phyloP scores from a whole-genome alignment of 345 rosid species.

The Cardamine resedifolia region DNA sequence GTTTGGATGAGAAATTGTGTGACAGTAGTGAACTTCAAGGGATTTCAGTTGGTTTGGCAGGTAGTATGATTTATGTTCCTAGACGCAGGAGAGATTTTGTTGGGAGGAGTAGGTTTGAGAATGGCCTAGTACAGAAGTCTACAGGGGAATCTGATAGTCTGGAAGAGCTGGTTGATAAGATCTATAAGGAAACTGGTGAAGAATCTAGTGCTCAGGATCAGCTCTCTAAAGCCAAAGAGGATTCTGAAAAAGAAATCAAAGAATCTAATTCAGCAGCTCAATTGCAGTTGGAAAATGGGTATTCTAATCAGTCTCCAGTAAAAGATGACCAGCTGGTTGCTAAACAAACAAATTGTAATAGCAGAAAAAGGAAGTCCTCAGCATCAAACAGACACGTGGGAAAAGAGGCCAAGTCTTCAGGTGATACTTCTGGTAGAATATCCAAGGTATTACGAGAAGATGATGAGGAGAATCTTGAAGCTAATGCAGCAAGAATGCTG shows the following conservation, averaged over 20 bases:
- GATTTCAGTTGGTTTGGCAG: slow-evolving; percentile 53
- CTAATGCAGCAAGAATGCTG: slow-evolving; percentile 96
- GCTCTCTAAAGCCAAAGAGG: slow-evolving; percentile 41
- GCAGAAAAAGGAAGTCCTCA: slow-evolving; percentile 55
- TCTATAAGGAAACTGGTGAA: slow-evolving; percentile 40
- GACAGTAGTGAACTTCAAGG: slow-evolving; percentile 45
- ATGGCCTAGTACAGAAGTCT: slow-evolving; percentile 42
- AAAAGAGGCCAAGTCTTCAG: slow-evolving; percentile 46
- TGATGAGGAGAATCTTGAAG: slow-evolving; percentile 94
- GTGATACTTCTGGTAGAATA: slow-evolving; percentile 39
- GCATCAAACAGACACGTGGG: slow-evolving; percentile 26
- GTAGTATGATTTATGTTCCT: slow-evolving; percentile 56
- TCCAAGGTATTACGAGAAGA: slow-evolving; percentile 55
- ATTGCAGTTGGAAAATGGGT: slow-evolving; percentile 46
- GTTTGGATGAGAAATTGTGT: slow-evolving; percentile 43
- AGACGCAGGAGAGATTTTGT: slow-evolving; percentile 81
- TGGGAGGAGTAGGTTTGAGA: slow-evolving; percentile 70
- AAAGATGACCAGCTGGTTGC: slow-evolving; percentile 38
- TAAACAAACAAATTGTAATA: slow-evolving; percentile 45
- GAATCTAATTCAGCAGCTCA: slow-evolving; percentile 37
- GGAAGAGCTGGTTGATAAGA: slow-evolving; percentile 41
- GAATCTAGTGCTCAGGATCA: slow-evolving; percentile 40
- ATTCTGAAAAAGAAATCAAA: slow-evolving; percentile 40
- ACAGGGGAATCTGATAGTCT: slow-evolving; percentile 41
- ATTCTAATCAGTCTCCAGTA: slow-evolving; percentile 36